Base-by-base conservation (phyloP, 1,139 yeast species). In the Kodamaea sp. region DNA sequence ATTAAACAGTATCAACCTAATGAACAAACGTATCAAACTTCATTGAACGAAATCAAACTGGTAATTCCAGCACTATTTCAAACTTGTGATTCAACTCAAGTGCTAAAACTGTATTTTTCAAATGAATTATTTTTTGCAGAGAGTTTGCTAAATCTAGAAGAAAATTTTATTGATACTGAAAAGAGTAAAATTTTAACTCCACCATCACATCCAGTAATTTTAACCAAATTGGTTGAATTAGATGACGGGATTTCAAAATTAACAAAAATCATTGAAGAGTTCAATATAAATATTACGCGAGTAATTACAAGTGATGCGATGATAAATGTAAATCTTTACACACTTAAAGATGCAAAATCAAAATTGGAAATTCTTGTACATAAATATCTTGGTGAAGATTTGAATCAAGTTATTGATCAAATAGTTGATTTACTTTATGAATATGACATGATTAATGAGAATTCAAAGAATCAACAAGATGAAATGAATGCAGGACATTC, bases 51-150 rank as follows among this genome's bases (percentile, higher is more conserved):
- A 11, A 36, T 43, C 29, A 36, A 37, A 28, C 34, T 35, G 11
- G 34, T 45, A 28, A 35, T 49, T 11, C 53, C 53, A 1, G 45
- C 48, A n/a, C 28, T 49, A 6, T 44, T 46, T 37, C 47, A 46
- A 27, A 41, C 43, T 29, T 33, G 32, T 9, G 41, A 43, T 32
- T 36, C 42, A 9, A 26, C 23, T 11, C 33, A 35, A 25, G 37
- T 43, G 11, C 41, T 42, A 26, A 15, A 34, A 8, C 50, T 44
- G 29, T 49, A 36, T 37, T 50, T 50, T 36, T 42, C 46, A 33
- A 48, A 48, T 32, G 52, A 50, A 40, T 35, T 49, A 20, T 50
- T 48, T 36, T 47, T 45, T 30, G 53, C 54, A 9, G 45, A 48
- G 20, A 46, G 41, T 31, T 43, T 50, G 29, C 36, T 40, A 31